Conservation (phyloP, 768 basidiomycete species). For the Pilatotrama ljubarskyi region DNA sequence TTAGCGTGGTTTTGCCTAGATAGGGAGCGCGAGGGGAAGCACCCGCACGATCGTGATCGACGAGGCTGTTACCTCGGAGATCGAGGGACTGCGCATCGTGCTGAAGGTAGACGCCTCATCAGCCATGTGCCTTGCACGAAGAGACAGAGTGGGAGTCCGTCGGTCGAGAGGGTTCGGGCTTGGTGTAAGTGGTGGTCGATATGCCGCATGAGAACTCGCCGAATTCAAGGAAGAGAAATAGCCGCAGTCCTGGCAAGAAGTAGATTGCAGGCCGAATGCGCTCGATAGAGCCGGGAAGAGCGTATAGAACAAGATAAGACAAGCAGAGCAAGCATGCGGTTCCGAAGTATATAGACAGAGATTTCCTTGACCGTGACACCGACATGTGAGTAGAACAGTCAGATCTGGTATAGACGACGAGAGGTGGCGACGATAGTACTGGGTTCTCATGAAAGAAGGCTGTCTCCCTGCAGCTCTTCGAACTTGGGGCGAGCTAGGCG, state of each 20-base stretch:
- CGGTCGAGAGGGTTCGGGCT: too few relatives aligned
- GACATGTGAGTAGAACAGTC: not conserved
- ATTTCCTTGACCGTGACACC: not conserved
- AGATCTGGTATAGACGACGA: not conserved
- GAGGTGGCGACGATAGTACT: not conserved
- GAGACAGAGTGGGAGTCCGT: too few relatives aligned
- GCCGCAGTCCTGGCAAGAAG: too few relatives aligned
- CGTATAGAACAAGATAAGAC: too few relatives aligned
- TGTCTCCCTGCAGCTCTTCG: constrained; percentile 83
- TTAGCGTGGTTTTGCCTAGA: not conserved
- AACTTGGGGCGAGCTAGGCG: constrained; percentile 85
- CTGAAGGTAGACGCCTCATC: not conserved
- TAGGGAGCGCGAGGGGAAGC: not conserved
- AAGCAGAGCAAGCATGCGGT: too few relatives aligned
- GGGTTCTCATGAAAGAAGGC: constrained; percentile 34
- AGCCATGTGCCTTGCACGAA: too few relatives aligned
- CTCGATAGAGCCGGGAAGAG: too few relatives aligned
- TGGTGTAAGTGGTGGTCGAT: too few relatives aligned
- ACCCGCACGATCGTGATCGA: constrained; percentile 4
- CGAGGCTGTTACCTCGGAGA: not conserved
- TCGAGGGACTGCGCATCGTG: not conserved
- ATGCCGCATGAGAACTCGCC: too few relatives aligned
- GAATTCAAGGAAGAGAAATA: too few relatives aligned
- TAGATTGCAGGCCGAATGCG: too few relatives aligned
- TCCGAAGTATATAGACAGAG: too few relatives aligned